Evolutionary conservation across 345 rosid genomes (phyloP).

Genomic region (Cochlearia excelsa): DNA sequence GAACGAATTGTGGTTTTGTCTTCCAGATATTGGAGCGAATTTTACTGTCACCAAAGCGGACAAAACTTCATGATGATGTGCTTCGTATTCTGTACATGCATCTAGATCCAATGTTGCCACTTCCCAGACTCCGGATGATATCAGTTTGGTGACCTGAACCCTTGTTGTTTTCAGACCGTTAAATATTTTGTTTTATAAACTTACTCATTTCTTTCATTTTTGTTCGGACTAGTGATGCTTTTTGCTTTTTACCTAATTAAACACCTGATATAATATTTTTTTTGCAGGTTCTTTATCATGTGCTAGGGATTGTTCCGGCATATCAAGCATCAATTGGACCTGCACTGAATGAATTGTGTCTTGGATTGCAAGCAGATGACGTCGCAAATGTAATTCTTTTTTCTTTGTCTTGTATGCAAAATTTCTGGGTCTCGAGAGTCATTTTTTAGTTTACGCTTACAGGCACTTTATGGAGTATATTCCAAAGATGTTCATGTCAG

Average conservation of each 20-base stretch:
- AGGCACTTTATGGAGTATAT: conserved; percentile 93
- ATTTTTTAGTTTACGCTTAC: conserved; percentile 30
- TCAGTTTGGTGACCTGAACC: conserved; percentile 53
- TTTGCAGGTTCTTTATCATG: conserved; percentile 86
- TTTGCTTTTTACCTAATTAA: background rate
- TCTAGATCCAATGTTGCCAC: conserved; percentile 86
- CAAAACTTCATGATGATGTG: conserved; percentile 78
- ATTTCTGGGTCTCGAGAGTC: conserved; percentile 9
- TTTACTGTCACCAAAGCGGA: conserved; percentile 68
- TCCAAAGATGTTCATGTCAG: conserved; percentile 93
- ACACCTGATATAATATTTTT: background rate
- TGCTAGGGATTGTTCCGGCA: conserved; percentile 78
- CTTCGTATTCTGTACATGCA: conserved; percentile 81
- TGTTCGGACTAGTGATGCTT: background rate
- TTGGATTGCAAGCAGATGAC: conserved; percentile 83
- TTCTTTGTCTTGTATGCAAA: conserved; percentile 1
- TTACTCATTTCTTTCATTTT: background rate
- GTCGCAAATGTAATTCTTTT: conserved; percentile 64
- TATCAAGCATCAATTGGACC: conserved; percentile 80
- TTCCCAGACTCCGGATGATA: conserved; percentile 91
- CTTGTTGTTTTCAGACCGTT: conserved; percentile 20
- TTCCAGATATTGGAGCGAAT: conserved; percentile 88
- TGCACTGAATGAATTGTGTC: conserved; percentile 90
- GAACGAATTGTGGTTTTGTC: conserved; percentile 16
- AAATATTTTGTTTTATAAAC: background rate